Conservation (phyloP, 129 eudicot genomes). For the Sambucus nigra region DNA sequence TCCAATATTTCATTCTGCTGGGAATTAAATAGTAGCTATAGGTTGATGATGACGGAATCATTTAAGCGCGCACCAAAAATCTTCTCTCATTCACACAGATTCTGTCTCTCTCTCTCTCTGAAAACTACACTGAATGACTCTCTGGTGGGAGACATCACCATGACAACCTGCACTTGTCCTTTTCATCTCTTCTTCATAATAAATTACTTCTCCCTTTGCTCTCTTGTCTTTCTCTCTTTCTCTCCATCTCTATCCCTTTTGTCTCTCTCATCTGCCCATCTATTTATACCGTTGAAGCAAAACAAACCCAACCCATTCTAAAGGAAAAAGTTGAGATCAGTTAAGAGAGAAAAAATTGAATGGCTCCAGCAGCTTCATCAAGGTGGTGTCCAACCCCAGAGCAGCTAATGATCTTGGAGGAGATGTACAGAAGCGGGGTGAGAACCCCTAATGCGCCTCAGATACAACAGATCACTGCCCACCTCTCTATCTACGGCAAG, state of each 20-base stretch:
- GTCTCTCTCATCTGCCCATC: slow-evolving; percentile 11
- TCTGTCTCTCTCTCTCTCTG: not conserved
- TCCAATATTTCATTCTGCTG: slow-evolving; percentile 12
- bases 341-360: slow-evolving; percentile 5
- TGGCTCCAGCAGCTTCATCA: slow-evolving; percentile 25
- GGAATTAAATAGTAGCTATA: slow-evolving; percentile 10
- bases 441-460: slow-evolving; percentile 78
- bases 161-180: slow-evolving; percentile 5
- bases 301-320: not conserved
- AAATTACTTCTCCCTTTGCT: not conserved
- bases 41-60: slow-evolving; percentile 27
- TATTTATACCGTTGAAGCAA: slow-evolving; percentile 21
- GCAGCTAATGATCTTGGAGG: slow-evolving; percentile 73
- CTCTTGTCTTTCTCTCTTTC: not conserved
- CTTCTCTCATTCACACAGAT: not conserved
- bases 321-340: not conserved
- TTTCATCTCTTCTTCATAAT: not conserved
- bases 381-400: slow-evolving; percentile 95
- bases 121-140: slow-evolving; percentile 18
- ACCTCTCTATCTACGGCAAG: slow-evolving; percentile 57
- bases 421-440: slow-evolving; percentile 66
- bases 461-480: slow-evolving; percentile 72
- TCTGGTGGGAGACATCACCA: slow-evolving; percentile 18
- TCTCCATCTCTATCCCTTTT: not conserved
- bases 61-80: slow-evolving; percentile 2